Base-by-base conservation (phyloP, 345 rosid genomes). In the Eucalyptus coolabah region DNA sequence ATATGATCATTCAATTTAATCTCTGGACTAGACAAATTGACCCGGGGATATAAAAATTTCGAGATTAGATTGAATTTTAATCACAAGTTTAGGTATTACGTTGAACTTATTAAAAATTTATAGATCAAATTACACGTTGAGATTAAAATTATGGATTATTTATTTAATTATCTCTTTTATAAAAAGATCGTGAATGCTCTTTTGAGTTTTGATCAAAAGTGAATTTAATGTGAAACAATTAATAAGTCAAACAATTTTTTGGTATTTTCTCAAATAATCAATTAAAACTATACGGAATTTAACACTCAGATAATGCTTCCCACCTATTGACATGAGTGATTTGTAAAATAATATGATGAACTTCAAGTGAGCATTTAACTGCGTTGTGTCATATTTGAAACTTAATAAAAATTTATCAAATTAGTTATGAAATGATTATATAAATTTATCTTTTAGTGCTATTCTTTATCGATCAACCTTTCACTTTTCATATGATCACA, bases 21-120 rank as follows among this genome's bases (percentile, higher is more conserved):
- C 30, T 54, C 19, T 6, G 19, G 19, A 3, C 28, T 23, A 56
- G 28, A 56, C 2, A 21, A 21, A 54, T 54, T 54, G 60, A 54
- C 24, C 0, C 1, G 1, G 0, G 28, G 12, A 23, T 56, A 56
- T 23, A 56, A 23, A 56, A 56, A 23, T 56, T 56, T 56, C 1
- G 4, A 0, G 30, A 56, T 56, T 56, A 56, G 3, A 56, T 56
- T 56, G 30, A 56, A 56, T 5, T 56, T 24, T 24, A 0, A 56
- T 0, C 30, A 56, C 1, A 56, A 56, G 0, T 56, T 56, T 24
- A 56, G 30, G 63, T 30, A 56, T 23, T 56, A 24, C 0, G 3
- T 56, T 56, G 12, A 56, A 56, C 1, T 23, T 23, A 56, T 56
- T 24, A 23, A 24, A 9, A 56, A 0, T 56, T 24, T 56, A 10